phyloP scores from a whole-genome alignment of 2,329 filamentous ascomycete genomes.

The Fusarium torulosum region DNA sequence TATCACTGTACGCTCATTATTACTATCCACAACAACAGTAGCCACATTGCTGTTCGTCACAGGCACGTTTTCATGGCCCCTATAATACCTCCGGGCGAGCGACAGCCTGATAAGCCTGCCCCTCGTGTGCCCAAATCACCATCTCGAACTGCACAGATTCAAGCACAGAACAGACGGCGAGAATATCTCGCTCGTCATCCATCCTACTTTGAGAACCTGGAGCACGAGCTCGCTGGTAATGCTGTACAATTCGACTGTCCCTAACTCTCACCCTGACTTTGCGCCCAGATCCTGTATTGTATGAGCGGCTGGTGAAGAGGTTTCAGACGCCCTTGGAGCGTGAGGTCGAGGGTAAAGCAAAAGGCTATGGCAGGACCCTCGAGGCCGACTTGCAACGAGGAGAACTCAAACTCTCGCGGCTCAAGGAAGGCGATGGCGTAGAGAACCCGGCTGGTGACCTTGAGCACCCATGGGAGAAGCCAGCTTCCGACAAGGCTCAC shows the following conservation, averaged over 20 bases:
- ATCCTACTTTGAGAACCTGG: conserved; percentile 72
- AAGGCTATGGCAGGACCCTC: conserved; percentile 83
- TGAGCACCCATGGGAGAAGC: conserved; percentile 56
- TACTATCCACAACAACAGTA: neutral
- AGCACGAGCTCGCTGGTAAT: conserved; percentile 68
- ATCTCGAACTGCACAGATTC: conserved; percentile 61
- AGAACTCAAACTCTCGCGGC: conserved; percentile 77
- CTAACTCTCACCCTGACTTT: conserved; percentile 19
- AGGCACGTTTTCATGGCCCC: conserved; percentile 30
- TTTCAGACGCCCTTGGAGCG: conserved; percentile 82
- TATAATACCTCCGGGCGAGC: conserved; percentile 20
- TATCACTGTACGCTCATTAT: neutral
- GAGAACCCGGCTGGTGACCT: conserved; percentile 42
- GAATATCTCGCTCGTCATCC: conserved; percentile 80
- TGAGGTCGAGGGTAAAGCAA: conserved; percentile 76
- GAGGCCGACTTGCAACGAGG: conserved; percentile 82
- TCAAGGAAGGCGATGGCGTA: conserved; percentile 41
- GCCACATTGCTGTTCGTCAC: neutral
- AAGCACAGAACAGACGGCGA: conserved; percentile 80
- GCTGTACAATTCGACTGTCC: neutral
- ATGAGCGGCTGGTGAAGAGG: conserved; percentile 81
- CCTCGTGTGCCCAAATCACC: conserved; percentile 61
- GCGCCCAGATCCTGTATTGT: conserved; percentile 78
- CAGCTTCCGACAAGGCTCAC: conserved; percentile 66
- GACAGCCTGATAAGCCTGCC: conserved; percentile 53